These are phyloP conservation scores for Penicillium taxi DNA, from an alignment of 495 filamentous ascomycete species.

Conservation along the genomic window DNA sequence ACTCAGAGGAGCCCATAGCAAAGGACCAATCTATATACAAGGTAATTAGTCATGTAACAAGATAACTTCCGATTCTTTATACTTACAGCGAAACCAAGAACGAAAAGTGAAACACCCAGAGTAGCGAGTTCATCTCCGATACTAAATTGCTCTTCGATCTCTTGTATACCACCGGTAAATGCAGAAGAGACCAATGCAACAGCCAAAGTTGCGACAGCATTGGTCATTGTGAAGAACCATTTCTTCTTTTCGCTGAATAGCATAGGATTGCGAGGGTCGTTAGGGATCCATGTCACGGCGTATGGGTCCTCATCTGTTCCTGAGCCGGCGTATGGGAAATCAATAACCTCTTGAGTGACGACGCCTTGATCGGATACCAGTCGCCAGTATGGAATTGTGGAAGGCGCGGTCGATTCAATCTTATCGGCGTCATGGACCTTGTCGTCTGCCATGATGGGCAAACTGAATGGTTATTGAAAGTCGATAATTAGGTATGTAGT, in stretches of 20 bases:
- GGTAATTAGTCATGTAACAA: not conserved
- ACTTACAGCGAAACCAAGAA: conserved; percentile 62
- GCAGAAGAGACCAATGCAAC: conserved; percentile 73
- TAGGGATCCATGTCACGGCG: conserved; percentile 62
- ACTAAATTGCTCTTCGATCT: conserved; percentile 53
- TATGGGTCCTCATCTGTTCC: conserved; percentile 71
- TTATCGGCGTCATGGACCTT: conserved; percentile 17
- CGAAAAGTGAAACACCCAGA: conserved; percentile 65
- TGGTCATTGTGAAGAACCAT: conserved; percentile 60
- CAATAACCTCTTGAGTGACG: conserved; percentile 48
- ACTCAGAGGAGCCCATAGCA: conserved; percentile 59
- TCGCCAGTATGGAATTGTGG: conserved; percentile 36
- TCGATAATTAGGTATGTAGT: not conserved
- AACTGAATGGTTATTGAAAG: not conserved
- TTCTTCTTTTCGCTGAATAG: conserved; percentile 52
- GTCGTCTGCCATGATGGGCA: conserved; percentile 27
- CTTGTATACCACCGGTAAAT: conserved; percentile 60
- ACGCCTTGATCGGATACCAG: conserved; percentile 46
- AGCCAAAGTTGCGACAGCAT: conserved; percentile 61
- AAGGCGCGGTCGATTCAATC: conserved; percentile 21
- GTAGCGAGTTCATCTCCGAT: conserved; percentile 53
- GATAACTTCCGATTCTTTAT: not conserved
- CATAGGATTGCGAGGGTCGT: conserved; percentile 68
- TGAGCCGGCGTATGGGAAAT: conserved; percentile 54
- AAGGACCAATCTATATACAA: conserved; percentile 32